Conservation (phyloP, 805 yeast genomes). For the Starmerella etchellsii region DNA sequence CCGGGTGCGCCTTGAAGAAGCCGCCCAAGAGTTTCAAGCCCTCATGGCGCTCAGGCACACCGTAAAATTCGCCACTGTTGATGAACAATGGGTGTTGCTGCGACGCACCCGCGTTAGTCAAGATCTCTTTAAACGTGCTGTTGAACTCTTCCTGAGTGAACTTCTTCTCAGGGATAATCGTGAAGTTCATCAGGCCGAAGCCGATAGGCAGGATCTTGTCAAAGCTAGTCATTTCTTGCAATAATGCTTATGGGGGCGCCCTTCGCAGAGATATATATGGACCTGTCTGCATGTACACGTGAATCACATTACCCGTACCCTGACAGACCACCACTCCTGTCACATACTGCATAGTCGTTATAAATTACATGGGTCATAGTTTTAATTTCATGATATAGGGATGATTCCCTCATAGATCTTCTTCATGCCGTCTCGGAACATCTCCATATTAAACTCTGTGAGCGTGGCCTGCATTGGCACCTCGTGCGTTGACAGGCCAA, state of each 20-base stretch:
- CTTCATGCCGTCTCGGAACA: constrained; percentile 55
- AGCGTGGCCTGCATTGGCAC: constrained; percentile 44
- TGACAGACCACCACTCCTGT: neutral
- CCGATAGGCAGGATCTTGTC: neutral
- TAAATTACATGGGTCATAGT: too few relatives aligned
- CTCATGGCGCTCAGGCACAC: constrained; percentile 33
- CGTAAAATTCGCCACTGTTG: constrained; percentile 74
- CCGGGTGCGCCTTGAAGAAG: constrained; percentile 48
- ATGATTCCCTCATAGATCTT: constrained; percentile 14
- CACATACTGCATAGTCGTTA: too few relatives aligned
- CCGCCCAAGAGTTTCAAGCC: constrained; percentile 46
- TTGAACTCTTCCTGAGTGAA: constrained; percentile 42
- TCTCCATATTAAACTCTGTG: constrained; percentile 77
- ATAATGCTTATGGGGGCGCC: neutral
- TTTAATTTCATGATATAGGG: too few relatives aligned
- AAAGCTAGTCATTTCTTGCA: neutral
- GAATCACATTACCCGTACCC: too few relatives aligned
- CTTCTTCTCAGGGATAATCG: constrained; percentile 48
- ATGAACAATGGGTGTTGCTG: constrained; percentile 38
- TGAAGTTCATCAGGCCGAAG: constrained; percentile 65
- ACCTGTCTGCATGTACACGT: too few relatives aligned
- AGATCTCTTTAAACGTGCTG: constrained; percentile 40
- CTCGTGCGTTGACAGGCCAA: constrained; percentile 68
- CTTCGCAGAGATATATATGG: too few relatives aligned
- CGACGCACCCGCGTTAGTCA: constrained; percentile 24